Conservation (phyloP, 441 rosid genomes). For the Brassica hybrid region DNA sequence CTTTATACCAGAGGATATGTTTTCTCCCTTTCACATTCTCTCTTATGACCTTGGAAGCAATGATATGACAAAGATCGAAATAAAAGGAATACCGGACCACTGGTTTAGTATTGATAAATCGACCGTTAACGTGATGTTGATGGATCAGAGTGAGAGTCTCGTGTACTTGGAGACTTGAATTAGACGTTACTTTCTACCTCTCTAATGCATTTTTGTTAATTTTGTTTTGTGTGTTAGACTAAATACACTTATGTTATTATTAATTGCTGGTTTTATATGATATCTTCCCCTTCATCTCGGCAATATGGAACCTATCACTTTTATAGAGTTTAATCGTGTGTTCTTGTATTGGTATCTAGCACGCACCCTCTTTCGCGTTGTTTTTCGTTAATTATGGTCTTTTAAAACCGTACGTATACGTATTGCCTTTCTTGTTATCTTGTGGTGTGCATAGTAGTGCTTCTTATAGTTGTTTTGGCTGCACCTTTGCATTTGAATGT, state of each 20-base stretch:
- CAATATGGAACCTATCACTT: too few species aligned
- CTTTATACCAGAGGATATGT: conserved; percentile 1
- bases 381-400: background rate
- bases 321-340: conserved; percentile 1
- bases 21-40: conserved; percentile 1
- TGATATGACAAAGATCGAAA: background rate
- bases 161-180: conserved; percentile 1
- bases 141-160: conserved; percentile 4
- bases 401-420: background rate
- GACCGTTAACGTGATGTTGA: background rate
- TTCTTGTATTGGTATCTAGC: background rate
- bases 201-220: background rate
- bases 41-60: background rate
- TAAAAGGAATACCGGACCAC: background rate
- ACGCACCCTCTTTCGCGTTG: background rate
- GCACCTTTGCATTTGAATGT: background rate
- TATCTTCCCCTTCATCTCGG: too few species aligned
- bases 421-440: background rate
- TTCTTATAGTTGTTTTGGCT: background rate
- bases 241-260: background rate
- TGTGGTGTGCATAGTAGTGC: background rate
- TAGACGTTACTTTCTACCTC: background rate
- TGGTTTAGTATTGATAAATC: background rate
- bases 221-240: background rate
- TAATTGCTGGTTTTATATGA: background rate